phyloP scores from a whole-genome alignment of 148 eudicot species.

The Polygonum maritimum region DNA sequence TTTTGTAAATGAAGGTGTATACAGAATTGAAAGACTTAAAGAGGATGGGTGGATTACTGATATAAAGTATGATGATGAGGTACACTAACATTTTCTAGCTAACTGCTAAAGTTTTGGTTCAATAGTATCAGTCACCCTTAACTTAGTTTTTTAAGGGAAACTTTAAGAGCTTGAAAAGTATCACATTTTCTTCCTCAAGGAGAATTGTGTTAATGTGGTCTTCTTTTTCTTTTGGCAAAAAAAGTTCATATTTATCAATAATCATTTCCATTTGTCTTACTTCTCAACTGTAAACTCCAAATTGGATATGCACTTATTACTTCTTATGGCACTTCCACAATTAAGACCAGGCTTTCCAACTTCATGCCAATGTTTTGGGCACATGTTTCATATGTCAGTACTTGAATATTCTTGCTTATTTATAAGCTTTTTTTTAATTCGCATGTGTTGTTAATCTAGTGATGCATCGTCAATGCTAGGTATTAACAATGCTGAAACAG shows the following conservation, averaged over 20 bases:
- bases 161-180: neutral
- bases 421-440: neutral
- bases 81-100: slow-evolving; percentile 16
- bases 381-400: neutral
- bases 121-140: neutral
- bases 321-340: neutral
- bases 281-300: neutral
- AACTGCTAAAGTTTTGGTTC: neutral
- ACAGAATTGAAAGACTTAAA: slow-evolving; percentile 63
- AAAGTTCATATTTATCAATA: neutral
- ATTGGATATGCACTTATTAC: neutral
- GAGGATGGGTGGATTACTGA: slow-evolving; percentile 91
- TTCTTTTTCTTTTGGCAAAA: neutral
- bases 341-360: neutral
- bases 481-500: slow-evolving; percentile 55
- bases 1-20: slow-evolving; percentile 83
- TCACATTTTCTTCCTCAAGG: neutral
- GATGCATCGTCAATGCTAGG: slow-evolving; percentile 26
- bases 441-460: neutral
- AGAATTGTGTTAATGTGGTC: neutral
- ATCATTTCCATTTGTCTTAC: neutral
- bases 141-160: neutral
- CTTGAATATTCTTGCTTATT: neutral
- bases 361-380: neutral
- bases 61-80: slow-evolving; percentile 93